Evolutionary conservation across 108 stramenopile genomes (phyloP).

Genomic region (Asterionellopsis glacialis): DNA sequence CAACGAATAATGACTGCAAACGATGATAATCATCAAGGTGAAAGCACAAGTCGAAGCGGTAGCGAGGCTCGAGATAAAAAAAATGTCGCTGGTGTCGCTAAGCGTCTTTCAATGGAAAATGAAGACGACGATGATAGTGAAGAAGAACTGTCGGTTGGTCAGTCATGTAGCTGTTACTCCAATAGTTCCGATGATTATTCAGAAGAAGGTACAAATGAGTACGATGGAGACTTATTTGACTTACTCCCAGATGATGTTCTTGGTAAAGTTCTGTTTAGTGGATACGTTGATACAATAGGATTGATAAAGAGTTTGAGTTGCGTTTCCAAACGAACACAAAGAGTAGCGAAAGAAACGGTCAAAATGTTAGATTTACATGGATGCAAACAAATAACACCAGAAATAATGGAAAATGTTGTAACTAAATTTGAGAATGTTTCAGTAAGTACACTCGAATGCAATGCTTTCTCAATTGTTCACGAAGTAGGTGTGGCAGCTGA

Average conservation of each 20-base stretch:
- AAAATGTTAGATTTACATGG: conserved; percentile 4
- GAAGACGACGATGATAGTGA: too few species aligned
- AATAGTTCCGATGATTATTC: too few species aligned
- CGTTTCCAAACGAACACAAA: conserved; percentile 2
- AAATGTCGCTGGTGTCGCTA: too few species aligned
- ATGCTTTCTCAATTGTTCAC: not conserved
- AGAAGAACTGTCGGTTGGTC: too few species aligned
- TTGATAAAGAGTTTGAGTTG: conserved; percentile 1
- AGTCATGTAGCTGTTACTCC: too few species aligned
- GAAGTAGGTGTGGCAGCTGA: too few species aligned
- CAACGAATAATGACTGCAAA: too few species aligned
- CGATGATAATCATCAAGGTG: too few species aligned
- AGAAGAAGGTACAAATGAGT: too few species aligned
- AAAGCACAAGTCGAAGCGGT: too few species aligned
- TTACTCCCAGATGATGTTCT: not conserved
- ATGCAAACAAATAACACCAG: not conserved
- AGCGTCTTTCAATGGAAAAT: too few species aligned
- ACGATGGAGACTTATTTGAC: not conserved
- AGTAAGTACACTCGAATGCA: not conserved
- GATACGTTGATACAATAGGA: conserved; percentile 4
- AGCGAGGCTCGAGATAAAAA: too few species aligned
- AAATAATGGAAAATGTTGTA: not conserved
- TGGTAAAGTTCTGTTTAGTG: conserved; percentile 3
- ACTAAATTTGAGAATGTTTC: not conserved
- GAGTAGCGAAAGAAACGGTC: not conserved